Percentiles rank a stretch among this genome's conserved stretches.
Conservation (phyloP, 2,329 filamentous ascomycete genomes). For the Diplodia seriata region DNA sequence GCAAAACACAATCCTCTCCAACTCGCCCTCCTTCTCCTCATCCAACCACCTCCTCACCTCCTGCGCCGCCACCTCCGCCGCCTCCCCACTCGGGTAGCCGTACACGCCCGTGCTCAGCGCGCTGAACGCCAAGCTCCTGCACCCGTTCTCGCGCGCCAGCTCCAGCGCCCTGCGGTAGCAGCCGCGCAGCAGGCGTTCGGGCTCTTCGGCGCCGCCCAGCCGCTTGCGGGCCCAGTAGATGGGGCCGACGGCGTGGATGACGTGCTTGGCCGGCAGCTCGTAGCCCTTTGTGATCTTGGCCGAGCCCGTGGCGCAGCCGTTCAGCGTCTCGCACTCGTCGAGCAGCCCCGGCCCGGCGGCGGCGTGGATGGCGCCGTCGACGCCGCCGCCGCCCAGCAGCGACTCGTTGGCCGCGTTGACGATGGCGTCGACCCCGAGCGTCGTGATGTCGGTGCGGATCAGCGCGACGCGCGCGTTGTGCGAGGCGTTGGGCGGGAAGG, state of each 20-base stretch:
- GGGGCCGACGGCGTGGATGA: constrained; percentile 93
- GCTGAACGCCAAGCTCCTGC: constrained; percentile 80
- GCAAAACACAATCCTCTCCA: constrained; percentile 81
- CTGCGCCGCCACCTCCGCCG: constrained; percentile 73
- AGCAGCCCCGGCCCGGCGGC: constrained; percentile 75
- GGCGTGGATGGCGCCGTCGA: constrained; percentile 77
- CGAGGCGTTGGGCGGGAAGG: constrained; percentile 50
- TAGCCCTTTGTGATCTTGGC: constrained; percentile 86
- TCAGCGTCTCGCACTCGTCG: constrained; percentile 72
- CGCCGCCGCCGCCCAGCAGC: constrained; percentile 86
- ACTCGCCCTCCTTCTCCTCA: constrained; percentile 46
- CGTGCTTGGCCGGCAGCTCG: constrained; percentile 73
- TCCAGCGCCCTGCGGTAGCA: constrained; percentile 77
- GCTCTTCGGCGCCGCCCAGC: constrained; percentile 40
- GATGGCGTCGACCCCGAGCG: constrained; percentile 77
- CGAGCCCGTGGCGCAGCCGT: constrained; percentile 77
- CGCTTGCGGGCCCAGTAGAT: constrained; percentile 64
- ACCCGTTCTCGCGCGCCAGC: constrained; percentile 70
- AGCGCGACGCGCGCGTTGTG: constrained; percentile 76
- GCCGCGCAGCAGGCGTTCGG: constrained; percentile 56
- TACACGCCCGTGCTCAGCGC: constrained; percentile 89
- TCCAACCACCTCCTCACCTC: constrained; percentile 65
- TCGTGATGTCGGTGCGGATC: constrained; percentile 81
- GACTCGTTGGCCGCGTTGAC: constrained; percentile 89
- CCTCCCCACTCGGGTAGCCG: constrained; percentile 78